These are phyloP conservation scores for Dictyostelium purpureum DNA, from an alignment of 78 protist species.

Conservation along the genomic window DNA sequence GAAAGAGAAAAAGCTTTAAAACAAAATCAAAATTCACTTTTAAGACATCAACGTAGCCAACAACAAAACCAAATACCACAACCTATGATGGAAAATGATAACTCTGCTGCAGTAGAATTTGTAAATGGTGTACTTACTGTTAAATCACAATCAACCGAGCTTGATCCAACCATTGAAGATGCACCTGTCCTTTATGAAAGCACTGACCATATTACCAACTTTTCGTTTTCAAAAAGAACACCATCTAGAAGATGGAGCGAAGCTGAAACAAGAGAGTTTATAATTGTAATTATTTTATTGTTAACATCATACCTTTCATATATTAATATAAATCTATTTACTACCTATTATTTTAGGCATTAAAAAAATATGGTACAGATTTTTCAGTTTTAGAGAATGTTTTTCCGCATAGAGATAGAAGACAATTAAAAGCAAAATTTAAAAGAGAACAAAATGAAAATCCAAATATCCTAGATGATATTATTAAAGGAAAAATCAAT, in stretches of 20 bases:
- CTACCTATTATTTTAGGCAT: not conserved
- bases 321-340: not conserved
- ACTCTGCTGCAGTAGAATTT: not conserved
- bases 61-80: not conserved
- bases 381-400: conserved; percentile 33
- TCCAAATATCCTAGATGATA: conserved; percentile 23
- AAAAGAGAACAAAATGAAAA: conserved; percentile 42
- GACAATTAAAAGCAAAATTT: conserved; percentile 29
- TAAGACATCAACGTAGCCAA: not conserved
- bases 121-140: not conserved
- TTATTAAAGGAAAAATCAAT: not conserved
- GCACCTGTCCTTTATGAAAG: conserved; percentile 9
- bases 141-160: not conserved
- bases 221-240: not conserved
- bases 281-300: not conserved
- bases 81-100: not conserved
- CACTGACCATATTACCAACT: not conserved
- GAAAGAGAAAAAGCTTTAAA: not conserved
- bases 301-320: not conserved
- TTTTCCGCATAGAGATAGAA: conserved; percentile 6
- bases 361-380: conserved; percentile 54
- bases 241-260: conserved; percentile 2
- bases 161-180: not conserved
- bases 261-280: conserved; percentile 17
- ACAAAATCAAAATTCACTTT: not conserved